These are phyloP conservation scores for Akebia trifoliata DNA, from an alignment of 164 flowering plant species.

Conservation along the genomic window DNA sequence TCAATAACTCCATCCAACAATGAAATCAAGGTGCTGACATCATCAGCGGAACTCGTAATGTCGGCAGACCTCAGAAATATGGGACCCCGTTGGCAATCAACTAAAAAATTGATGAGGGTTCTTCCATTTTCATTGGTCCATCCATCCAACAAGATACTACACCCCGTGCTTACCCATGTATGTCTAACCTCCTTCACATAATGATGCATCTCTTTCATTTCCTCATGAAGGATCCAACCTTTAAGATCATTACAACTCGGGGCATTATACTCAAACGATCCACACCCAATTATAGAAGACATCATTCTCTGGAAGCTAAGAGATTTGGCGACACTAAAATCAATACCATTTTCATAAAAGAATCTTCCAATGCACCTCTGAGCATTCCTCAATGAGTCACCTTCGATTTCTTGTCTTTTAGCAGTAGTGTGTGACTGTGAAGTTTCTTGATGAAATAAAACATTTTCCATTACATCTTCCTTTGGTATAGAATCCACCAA, in stretches of 20 bases:
- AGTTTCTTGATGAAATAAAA: neutral
- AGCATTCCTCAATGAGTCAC: constrained; percentile 13
- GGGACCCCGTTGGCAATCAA: constrained; percentile 50
- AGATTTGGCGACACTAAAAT: constrained; percentile 31
- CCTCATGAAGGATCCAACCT: constrained; percentile 46
- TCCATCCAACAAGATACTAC: constrained; percentile 64
- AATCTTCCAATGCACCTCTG: constrained; percentile 46
- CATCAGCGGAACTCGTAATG: constrained; percentile 29
- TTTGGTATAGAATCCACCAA: constrained; percentile 2
- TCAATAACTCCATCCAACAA: constrained; percentile 40
- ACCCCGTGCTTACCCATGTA: constrained; percentile 73
- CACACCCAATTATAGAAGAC: constrained; percentile 17
- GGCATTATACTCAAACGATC: constrained; percentile 11
- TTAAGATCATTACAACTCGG: constrained; percentile 44
- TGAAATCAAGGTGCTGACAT: constrained; percentile 29
- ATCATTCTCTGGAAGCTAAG: constrained; percentile 43
- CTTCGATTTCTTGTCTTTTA: constrained; percentile 8
- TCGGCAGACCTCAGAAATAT: constrained; percentile 46
- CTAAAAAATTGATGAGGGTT: constrained; percentile 40
- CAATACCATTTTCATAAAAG: constrained; percentile 44
- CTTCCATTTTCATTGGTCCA: constrained; percentile 50
- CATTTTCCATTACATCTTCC: neutral
- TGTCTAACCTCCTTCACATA: constrained; percentile 32
- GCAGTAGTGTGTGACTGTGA: neutral
- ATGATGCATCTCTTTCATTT: constrained; percentile 30